Conservation (phyloP, 1,284 basidiomycete genomes). For the Apiotrichum sp. region DNA sequence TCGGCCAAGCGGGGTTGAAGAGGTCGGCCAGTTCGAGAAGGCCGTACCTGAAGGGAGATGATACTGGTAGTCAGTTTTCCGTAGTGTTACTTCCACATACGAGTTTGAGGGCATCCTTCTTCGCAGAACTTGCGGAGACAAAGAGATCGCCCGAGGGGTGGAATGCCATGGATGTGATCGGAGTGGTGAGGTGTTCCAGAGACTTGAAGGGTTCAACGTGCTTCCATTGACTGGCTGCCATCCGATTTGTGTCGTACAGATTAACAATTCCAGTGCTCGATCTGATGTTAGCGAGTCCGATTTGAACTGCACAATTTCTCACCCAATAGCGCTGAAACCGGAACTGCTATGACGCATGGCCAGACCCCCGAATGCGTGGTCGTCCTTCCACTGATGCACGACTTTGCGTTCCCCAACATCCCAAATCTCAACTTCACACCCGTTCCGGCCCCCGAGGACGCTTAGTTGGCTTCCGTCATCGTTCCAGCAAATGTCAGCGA, state of each 20-base stretch:
- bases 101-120: constrained; percentile 83
- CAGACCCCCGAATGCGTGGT: constrained; percentile 66
- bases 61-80: constrained; percentile 27
- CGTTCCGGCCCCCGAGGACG: constrained; percentile 64
- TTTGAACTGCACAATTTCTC: constrained; percentile 42
- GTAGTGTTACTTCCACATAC: constrained; percentile 27
- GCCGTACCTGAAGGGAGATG: constrained; percentile 54
- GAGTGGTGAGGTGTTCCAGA: constrained; percentile 80
- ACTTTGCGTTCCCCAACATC: constrained; percentile 74
- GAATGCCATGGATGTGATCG: constrained; percentile 73
- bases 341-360: constrained; percentile 55
- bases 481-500: constrained; percentile 69
- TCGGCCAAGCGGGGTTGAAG: constrained; percentile 81
- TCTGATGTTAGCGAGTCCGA: constrained; percentile 48
- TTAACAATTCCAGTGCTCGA: constrained; percentile 90
- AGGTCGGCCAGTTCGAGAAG: constrained; percentile 95
- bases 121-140: constrained; percentile 76
- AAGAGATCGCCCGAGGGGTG: constrained; percentile 85
- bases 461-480: constrained; percentile 55
- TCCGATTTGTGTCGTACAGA: constrained; percentile 56
- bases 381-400: constrained; percentile 75
- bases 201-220: constrained; percentile 64
- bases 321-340: constrained; percentile 72
- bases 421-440: constrained; percentile 83
- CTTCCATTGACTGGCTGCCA: constrained; percentile 33